phyloP scores from a whole-genome alignment of 2,329 filamentous ascomycete species.

The Sporothrix inflata region DNA sequence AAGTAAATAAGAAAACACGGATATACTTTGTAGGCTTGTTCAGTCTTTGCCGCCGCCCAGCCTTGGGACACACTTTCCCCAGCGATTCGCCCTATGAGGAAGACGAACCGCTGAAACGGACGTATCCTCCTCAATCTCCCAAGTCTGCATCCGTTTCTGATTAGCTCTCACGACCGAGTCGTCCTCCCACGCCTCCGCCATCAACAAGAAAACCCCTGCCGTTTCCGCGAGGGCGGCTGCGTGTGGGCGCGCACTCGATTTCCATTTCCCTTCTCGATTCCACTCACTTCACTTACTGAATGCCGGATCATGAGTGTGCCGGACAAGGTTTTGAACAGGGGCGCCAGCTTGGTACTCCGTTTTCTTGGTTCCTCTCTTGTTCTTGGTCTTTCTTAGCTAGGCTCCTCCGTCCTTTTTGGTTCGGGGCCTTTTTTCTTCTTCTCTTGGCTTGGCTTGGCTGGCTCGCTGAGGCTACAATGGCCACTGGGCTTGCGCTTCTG shows the following conservation, averaged over 20 bases:
- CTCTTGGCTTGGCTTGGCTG: not conserved
- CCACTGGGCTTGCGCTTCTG: not conserved
- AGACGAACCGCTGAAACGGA: not conserved
- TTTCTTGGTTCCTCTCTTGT: not conserved
- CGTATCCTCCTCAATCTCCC: not conserved
- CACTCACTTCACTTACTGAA: not conserved
- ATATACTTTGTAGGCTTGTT: not conserved
- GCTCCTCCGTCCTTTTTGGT: slow-evolving; percentile 8
- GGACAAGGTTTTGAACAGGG: not conserved
- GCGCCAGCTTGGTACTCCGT: not conserved
- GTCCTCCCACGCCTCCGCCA: too few relatives aligned
- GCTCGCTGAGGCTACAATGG: not conserved
- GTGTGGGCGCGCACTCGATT: not conserved
- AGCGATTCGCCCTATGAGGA: not conserved
- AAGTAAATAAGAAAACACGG: not conserved
- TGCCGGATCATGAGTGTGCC: not conserved
- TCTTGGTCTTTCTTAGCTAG: not conserved
- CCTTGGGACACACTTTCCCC: not conserved
- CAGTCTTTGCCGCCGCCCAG: slow-evolving; percentile 1
- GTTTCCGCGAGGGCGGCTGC: not conserved
- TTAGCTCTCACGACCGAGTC: not conserved
- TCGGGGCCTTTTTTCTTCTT: not conserved
- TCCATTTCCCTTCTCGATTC: not conserved
- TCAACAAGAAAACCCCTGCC: not conserved
- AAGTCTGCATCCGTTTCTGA: not conserved